Base-by-base conservation (phyloP, 2,329 filamentous ascomycete genomes). In the Neofusicoccum kwambonambiense region DNA sequence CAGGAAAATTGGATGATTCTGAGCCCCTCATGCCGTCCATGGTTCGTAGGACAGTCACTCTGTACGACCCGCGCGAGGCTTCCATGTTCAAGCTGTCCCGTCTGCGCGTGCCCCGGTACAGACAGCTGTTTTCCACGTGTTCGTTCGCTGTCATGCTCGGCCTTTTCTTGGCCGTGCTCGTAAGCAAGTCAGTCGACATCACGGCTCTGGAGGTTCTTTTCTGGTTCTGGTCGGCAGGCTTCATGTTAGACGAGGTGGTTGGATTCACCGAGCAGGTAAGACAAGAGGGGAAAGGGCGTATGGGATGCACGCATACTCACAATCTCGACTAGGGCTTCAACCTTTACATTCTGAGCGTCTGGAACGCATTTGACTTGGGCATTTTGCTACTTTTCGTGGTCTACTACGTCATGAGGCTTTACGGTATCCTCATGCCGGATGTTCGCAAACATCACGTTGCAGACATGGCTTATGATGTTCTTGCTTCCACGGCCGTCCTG, bases 171-270 rank as follows among this genome's bases (percentile, higher is more conserved):
- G 90, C 92, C 9, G 93, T 98, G 9, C 84, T 97, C 3, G 81
- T 86, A 11, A 82, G 91, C 73, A 86, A 91, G 66, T 94, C 92
- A 2, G 84, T 89, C 62, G 85, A 89, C 61, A 97, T 98, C 71
- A 96, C 92, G 1, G 86, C 86, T 0, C 81, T 97, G 9, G 94
- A 98, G 76, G 82, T 97, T 15, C 76, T 97, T 12, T 97, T 98
- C 78, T 98, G 94, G 94, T 92, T 97, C 76, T 98, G 94, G 93
- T 96, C 92, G 74, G 92, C 92, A 31, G 94, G 94, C 0, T 97
- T 96, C 77, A 96, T 97, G 92, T 86, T 97, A 37, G 94, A 97
- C 72, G 94, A 97, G 78, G 86, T 98, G 22, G 93, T 97, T 17
- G 93, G 93, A 11, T 97, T 97, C 82, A 97, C 93, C 69, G 94